A percentile compares a stretch with the other conserved stretches of the same genome.
These are phyloP conservation scores for Pestalotiopsis sp. DNA, from an alignment of 2,329 filamentous ascomycete genomes.

Conservation along the genomic window DNA sequence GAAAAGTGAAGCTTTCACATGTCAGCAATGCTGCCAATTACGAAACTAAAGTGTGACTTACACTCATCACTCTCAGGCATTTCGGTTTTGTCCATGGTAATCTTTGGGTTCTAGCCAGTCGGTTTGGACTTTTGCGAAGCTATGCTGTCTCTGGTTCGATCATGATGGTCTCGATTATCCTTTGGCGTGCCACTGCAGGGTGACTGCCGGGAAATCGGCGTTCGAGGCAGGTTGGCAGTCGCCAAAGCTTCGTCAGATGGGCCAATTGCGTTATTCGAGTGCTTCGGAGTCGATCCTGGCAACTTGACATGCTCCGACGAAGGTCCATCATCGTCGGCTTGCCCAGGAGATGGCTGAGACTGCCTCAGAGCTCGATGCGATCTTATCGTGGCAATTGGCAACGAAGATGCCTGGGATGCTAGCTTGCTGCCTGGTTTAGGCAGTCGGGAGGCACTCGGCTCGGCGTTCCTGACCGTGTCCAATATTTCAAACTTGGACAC, in stretches of 20 bases:
- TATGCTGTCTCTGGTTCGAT: neutral
- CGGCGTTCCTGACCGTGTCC: conserved; percentile 24
- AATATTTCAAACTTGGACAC: conserved; percentile 36
- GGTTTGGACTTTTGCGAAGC: conserved; percentile 17
- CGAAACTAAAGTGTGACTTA: conserved; percentile 18
- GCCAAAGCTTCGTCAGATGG: too few relatives aligned
- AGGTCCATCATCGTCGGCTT: too few relatives aligned
- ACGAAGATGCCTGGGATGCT: too few relatives aligned
- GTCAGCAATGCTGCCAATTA: neutral
- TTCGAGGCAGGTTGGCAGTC: too few relatives aligned
- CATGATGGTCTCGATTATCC: neutral
- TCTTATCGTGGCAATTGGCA: too few relatives aligned
- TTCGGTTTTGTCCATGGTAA: conserved; percentile 30
- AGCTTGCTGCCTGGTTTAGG: conserved; percentile 6
- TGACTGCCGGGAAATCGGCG: neutral
- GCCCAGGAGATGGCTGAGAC: too few relatives aligned
- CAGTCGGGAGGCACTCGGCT: conserved; percentile 10
- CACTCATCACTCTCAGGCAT: conserved; percentile 30
- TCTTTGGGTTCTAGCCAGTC: conserved; percentile 27
- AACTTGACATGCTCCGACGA: too few relatives aligned
- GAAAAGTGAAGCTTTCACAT: conserved; percentile 14
- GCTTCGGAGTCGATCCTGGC: too few relatives aligned
- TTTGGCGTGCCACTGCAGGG: neutral
- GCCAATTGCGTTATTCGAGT: too few relatives aligned
- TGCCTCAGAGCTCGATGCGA: too few relatives aligned